Base-by-base conservation (phyloP, 2,329 filamentous ascomycete genomes). In the Microdochium nivale region DNA sequence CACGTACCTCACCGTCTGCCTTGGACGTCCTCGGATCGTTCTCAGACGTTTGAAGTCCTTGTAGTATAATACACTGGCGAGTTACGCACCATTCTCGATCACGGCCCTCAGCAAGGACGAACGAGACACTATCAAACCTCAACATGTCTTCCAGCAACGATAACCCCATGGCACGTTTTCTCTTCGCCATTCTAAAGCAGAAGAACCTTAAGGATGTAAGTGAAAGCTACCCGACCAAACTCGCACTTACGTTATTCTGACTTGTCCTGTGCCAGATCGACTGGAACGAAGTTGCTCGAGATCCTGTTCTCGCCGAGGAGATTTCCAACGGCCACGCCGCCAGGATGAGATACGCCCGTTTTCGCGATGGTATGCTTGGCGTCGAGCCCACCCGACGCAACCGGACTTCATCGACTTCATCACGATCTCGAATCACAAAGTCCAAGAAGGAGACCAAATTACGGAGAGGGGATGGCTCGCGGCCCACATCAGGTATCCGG, bases 321-420 rank as follows among this genome's bases (percentile, higher is more conserved):
- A 81, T 82, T 53, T 73, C 77, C 55, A 83, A 82, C 59, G 79
- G 79, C 46, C 79, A 83, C 62, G 79, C 79, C 27, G 79, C 79
- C 30, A 75, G 79, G 48, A 83, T 83, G 79, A 71, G 79, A 51
- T 83, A 75, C 62, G 76, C 77, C 14, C 73, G 79, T 33, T 80
- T 81, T 60, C 67, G 69, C 25, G 60, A 68, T 10, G 65, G 72
- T 11, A 71, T 81, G 59, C 62, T 73, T 9, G 74, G 74, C 25
- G 64, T 71, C 43, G 71, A 77, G 59, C 72, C 77, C 10, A 70
- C 74, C 54, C 74, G 70, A 60, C 70, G 76, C 25, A 71, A 70
- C 58, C 70, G 71, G 46, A 66, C 67, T 9, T 59, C 58, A 33
- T 66, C 68, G 14, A 59, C 59, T 51, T 79, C 75, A 58, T 63